Percentiles rank a stretch among this genome's conserved stretches.
phyloP scores from a whole-genome alignment of 2,329 filamentous ascomycete species.

The Cladophialophora yegresii region DNA sequence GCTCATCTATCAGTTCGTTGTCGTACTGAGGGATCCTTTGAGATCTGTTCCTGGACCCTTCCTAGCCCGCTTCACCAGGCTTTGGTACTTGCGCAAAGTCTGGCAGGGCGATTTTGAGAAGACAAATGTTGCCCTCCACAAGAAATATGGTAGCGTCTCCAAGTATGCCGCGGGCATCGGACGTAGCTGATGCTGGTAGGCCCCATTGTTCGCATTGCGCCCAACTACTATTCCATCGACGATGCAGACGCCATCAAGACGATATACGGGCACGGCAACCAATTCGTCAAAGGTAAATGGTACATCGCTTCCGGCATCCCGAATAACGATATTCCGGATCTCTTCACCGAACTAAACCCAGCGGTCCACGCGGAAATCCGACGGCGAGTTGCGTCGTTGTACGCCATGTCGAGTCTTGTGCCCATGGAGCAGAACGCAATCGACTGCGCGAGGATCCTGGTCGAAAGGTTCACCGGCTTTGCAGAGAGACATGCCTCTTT shows the following conservation, averaged over 20 bases:
- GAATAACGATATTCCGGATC: slow-evolving; percentile 15
- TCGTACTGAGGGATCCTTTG: slow-evolving; percentile 40
- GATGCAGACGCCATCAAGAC: slow-evolving; percentile 70
- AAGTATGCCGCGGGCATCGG: not conserved
- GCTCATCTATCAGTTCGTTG: slow-evolving; percentile 32
- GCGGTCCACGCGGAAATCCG: slow-evolving; percentile 71
- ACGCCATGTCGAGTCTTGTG: slow-evolving; percentile 43
- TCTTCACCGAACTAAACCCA: slow-evolving; percentile 74
- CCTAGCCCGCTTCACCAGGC: slow-evolving; percentile 47
- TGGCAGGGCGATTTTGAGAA: slow-evolving; percentile 44
- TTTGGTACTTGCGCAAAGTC: slow-evolving; percentile 48
- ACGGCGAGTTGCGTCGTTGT: slow-evolving; percentile 70
- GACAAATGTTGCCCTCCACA: slow-evolving; percentile 37
- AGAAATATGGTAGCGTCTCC: slow-evolving; percentile 53
- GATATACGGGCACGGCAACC: slow-evolving; percentile 81
- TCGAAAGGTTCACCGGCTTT: slow-evolving; percentile 38
- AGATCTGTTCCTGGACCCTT: slow-evolving; percentile 50
- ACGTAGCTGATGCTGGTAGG: slow-evolving; percentile 15
- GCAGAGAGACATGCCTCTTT: slow-evolving; percentile 39
- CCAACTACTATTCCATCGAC: slow-evolving; percentile 71
- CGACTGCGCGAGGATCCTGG: slow-evolving; percentile 60
- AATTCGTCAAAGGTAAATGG: slow-evolving; percentile 67
- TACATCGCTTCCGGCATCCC: slow-evolving; percentile 20
- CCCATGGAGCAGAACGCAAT: slow-evolving; percentile 70
- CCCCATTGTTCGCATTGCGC: slow-evolving; percentile 69